Conservation (phyloP, 2,329 filamentous ascomycete genomes). For the Pestalotiopsis sp. region DNA sequence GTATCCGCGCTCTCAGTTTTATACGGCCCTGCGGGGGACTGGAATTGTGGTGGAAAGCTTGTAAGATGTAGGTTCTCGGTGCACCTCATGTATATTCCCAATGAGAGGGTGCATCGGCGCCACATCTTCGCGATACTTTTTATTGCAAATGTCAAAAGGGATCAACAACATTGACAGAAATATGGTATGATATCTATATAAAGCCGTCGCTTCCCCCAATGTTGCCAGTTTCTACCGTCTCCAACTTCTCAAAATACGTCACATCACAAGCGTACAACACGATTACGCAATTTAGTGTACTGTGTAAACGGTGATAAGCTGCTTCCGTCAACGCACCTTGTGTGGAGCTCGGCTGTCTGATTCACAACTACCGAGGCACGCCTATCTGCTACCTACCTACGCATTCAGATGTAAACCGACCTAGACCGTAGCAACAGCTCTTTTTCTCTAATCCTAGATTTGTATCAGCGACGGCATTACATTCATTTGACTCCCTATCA, state of each 20-base stretch:
- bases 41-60: background rate
- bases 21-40: background rate
- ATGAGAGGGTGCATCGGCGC: too few relatives aligned
- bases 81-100: too few relatives aligned
- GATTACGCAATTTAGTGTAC: too few relatives aligned
- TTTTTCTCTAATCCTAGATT: background rate
- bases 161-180: too few relatives aligned
- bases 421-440: background rate
- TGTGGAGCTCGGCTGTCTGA: background rate
- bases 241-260: too few relatives aligned
- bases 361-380: constrained; percentile 4
- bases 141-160: too few relatives aligned
- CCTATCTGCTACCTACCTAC: background rate
- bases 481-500: background rate
- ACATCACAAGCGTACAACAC: background rate
- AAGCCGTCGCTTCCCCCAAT: too few relatives aligned
- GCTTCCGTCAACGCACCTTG: background rate
- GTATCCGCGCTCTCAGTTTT: background rate
- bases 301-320: background rate
- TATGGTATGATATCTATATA: too few relatives aligned
- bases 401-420: background rate
- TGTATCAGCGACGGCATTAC: background rate
- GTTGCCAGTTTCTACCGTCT: too few relatives aligned
- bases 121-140: too few relatives aligned
- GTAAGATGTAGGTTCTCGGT: too few relatives aligned